Base-by-base conservation (phyloP, 2,329 filamentous ascomycete genomes). In the Xylariales sp. region DNA sequence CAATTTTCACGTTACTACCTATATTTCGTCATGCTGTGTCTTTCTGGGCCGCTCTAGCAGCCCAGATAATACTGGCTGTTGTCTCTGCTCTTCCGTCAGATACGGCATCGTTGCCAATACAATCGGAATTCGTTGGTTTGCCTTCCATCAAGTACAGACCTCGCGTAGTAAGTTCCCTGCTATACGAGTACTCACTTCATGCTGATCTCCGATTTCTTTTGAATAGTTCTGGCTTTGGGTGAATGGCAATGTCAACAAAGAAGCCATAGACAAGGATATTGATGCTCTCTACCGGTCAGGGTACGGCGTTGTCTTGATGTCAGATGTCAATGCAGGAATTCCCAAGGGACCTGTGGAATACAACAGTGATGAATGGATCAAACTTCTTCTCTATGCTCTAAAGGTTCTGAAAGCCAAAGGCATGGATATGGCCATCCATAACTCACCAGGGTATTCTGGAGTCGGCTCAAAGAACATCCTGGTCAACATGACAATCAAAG, bases 171-270 rank as follows among this genome's bases (percentile, higher is more conserved):
- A n/a, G n/a, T n/a, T n/a, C n/a, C n/a, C n/a, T n/a, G n/a, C n/a
- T n/a, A n/a, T n/a, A n/a, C n/a, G n/a, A n/a, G n/a, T n/a, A n/a
- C n/a, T n/a, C n/a, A n/a, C n/a, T n/a, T n/a, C n/a, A n/a, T n/a
- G n/a, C n/a, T n/a, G n/a, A n/a, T n/a, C n/a, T n/a, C n/a, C n/a
- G n/a, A n/a, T n/a, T n/a, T n/a, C n/a, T n/a, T n/a, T n/a, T n/a
- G n/a, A n/a, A n/a, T n/a, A n/a, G 29, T 31, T 31, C 29, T 31
- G 18, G 12, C 29, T 16, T 17, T 31, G 29, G 29, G 15, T 31
- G 14, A 31, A 31, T 31, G 29, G 29, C 15, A 31, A 31, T 12
- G 18, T 31, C 18, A 14, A 17, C 29, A 10, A 31, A 12, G 29
- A 14, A n/a, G 29, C 29, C 15, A 11, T 31, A 17, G 14, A 6